Evolutionary conservation across 2,329 filamentous ascomycete species (phyloP), one percentile per base, ranked within the genome.

Genomic region (Trichoderma citrinoviride): DNA sequence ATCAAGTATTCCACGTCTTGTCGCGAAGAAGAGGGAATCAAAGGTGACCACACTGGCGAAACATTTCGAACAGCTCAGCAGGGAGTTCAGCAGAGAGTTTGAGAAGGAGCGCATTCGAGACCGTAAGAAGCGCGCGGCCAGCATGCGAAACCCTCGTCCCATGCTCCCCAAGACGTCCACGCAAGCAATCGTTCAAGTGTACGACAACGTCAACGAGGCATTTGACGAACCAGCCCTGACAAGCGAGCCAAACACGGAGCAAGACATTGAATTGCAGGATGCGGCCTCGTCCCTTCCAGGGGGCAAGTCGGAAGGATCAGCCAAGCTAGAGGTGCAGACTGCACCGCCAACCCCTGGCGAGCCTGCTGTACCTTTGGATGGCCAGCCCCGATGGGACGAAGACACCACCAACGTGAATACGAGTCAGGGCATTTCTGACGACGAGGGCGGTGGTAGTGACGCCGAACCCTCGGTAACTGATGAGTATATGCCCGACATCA

Each of bases 71-170:
- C 93, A 98, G 75, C 83, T 99, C 64, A 97, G 93, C 71, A 89
- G 93, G 25, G 96, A 99, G 73, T 99, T 99, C 64, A 97, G 93
- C 71, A 89, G 93, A 25, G 96, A 99, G 73, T 99, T 99, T 70
- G 93, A 97, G 73, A 96, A 94, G 71, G 94, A 99, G 77, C 87
- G 95, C 50, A 86, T 96, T 70, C 89, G 91, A 55, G 94, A 98
- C 75, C 87, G 91, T 69, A 90, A 89, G 71, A 90, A 93, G 74
- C 83, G 92, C 66, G 91, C 92, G 27, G 90, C 91, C 52, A 92
- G 89, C 72, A 88, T 90, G 73, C 81, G 83, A 49, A 82, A 85
- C 74, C 91, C 92, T 15, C 86, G 93, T 67, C 92, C 92, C 0
- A 94, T 94, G 74, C 77, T 87, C 23, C 94, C 95, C 21, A 87